A percentile compares a stretch with the other conserved stretches of the same genome.
These are phyloP conservation scores for Plenodomus tracheiphilus DNA, from an alignment of 2,329 filamentous ascomycete species.

Conservation along the genomic window DNA sequence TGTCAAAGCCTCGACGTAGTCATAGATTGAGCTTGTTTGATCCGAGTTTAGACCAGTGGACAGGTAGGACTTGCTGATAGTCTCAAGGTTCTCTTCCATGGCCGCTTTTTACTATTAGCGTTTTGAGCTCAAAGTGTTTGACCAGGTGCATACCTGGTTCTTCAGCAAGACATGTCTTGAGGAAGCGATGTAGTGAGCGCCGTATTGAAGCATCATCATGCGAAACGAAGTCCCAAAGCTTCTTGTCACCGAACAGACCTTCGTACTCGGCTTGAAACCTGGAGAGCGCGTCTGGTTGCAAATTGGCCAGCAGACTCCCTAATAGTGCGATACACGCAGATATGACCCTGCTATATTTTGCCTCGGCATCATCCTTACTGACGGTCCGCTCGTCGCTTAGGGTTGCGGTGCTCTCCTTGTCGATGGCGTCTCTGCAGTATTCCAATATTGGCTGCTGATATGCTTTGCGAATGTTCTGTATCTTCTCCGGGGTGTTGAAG, in stretches of 20 bases:
- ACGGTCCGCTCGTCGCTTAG: conserved; percentile 88
- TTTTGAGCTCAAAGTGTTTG: neutral
- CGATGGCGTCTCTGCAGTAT: conserved; percentile 76
- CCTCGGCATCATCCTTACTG: conserved; percentile 79
- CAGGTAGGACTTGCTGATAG: conserved; percentile 70
- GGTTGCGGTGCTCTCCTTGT: conserved; percentile 76
- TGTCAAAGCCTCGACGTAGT: conserved; percentile 69
- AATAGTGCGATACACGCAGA: conserved; percentile 61
- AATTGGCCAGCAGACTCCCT: conserved; percentile 54
- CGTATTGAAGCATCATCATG: conserved; percentile 62
- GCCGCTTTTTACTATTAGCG: conserved; percentile 18
- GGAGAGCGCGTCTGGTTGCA: conserved; percentile 56
- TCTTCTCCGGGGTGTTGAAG: conserved; percentile 79
- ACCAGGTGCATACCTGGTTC: conserved; percentile 42
- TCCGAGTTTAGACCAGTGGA: conserved; percentile 72
- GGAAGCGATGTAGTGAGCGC: conserved; percentile 59
- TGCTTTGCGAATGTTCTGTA: conserved; percentile 73
- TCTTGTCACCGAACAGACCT: conserved; percentile 65
- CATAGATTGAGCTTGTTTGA: conserved; percentile 74
- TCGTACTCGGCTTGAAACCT: conserved; percentile 67
- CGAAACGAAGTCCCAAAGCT: conserved; percentile 62
- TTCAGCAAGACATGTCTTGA: conserved; percentile 56
- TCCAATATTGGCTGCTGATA: conserved; percentile 81
- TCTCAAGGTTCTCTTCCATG: conserved; percentile 49
- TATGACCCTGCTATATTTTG: conserved; percentile 83